A percentile compares a stretch with the other conserved stretches of the same genome.
phyloP scores from a whole-genome alignment of 257 asterid genomes.

The Solanum pimpinellifolium region DNA sequence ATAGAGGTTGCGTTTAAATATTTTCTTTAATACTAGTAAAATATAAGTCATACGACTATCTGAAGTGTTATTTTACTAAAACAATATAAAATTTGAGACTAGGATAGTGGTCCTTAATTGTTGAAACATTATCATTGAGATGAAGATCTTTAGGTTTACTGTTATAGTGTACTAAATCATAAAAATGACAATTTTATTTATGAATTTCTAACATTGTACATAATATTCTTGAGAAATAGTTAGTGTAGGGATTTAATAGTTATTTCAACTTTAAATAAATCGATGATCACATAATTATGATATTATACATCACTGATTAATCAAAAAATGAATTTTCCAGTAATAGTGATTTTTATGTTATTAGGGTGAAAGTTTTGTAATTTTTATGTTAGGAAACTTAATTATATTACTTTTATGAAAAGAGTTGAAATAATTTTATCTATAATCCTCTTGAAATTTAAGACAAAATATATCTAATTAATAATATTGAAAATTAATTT shows the following conservation, averaged over 20 bases:
- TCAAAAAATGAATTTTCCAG: not conserved
- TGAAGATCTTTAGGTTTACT: not conserved
- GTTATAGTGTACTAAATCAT: too few relatives aligned
- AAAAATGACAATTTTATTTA: too few relatives aligned
- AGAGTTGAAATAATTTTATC: not conserved
- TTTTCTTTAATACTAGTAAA: too few relatives aligned
- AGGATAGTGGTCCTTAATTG: too few relatives aligned
- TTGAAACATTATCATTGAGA: too few relatives aligned
- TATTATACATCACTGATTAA: not conserved
- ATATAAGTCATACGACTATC: too few relatives aligned
- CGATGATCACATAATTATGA: not conserved
- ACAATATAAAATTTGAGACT: too few relatives aligned
- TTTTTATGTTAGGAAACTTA: not conserved
- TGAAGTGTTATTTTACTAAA: too few relatives aligned
- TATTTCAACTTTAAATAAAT: not conserved
- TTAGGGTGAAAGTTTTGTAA: not conserved
- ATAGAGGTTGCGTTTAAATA: too few relatives aligned
- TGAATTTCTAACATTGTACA: not conserved
- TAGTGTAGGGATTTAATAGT: not conserved
- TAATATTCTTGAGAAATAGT: not conserved
- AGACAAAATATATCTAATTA: not conserved
- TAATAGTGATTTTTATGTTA: not conserved
- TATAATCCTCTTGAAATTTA: not conserved
- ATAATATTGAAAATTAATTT: too few relatives aligned
- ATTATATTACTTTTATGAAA: not conserved